A percentile compares a stretch with the other conserved stretches of the same genome.
phyloP scores from a whole-genome alignment of 768 basidiomycete genomes.

The Podaxis sp. region DNA sequence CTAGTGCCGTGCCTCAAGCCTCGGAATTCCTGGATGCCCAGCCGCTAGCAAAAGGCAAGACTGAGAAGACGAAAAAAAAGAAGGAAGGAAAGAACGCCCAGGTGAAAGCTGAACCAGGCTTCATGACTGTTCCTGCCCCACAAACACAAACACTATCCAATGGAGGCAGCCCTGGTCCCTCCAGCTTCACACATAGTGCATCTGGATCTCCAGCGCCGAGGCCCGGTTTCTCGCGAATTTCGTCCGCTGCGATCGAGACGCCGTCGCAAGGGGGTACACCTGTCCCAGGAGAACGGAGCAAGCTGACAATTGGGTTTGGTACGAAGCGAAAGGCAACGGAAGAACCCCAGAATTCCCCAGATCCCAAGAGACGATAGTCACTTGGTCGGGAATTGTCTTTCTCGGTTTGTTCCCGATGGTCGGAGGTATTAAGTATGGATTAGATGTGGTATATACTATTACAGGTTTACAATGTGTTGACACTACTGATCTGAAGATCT shows the following conservation, averaged over 20 bases:
- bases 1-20: conserved; percentile 83
- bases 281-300: conserved; percentile 63
- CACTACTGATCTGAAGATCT: conserved; percentile 71
- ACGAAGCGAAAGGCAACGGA: conserved; percentile 78
- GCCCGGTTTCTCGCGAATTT: conserved; percentile 78
- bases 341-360: conserved; percentile 64
- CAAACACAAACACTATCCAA: conserved; percentile 37
- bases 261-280: conserved; percentile 55
- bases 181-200: conserved; percentile 26
- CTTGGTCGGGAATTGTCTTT: background rate
- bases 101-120: conserved; percentile 51
- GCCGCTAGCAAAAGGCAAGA: conserved; percentile 79
- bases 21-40: conserved; percentile 79
- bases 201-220: conserved; percentile 65
- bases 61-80: conserved; percentile 80
- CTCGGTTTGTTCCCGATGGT: background rate
- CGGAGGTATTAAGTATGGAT: background rate
- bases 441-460: conserved; percentile 6
- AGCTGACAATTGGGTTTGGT: conserved; percentile 75
- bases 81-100: conserved; percentile 62
- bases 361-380: conserved; percentile 53
- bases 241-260: conserved; percentile 50
- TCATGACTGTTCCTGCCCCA: conserved; percentile 72
- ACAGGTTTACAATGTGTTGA: conserved; percentile 55
- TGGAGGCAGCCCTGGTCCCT: conserved; percentile 46